phyloP scores from a whole-genome alignment of 495 filamentous ascomycete species.

The Aspergillus wentii region DNA sequence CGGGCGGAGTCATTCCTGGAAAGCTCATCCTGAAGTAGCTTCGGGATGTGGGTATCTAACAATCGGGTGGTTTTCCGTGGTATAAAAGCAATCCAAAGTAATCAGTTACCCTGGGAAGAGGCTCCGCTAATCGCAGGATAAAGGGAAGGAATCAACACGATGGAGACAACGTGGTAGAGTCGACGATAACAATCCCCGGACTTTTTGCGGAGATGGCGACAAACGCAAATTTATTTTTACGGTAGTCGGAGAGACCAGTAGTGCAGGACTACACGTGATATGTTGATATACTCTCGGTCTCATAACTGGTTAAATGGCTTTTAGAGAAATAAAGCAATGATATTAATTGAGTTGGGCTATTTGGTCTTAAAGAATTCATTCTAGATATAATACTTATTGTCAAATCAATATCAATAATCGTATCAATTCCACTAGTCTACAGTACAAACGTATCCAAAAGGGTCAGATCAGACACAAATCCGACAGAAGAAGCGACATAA shows the following conservation, averaged over 20 bases:
- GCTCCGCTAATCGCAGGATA: conserved; percentile 1
- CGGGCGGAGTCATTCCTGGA: conserved; percentile 32
- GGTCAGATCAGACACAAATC: no score
- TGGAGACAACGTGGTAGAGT: no score
- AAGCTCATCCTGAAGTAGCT: conserved; percentile 38
- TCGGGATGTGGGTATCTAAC: background rate
- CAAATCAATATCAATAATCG: no score
- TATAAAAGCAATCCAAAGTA: no score
- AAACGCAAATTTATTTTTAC: conserved; percentile 33
- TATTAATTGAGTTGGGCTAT: no score
- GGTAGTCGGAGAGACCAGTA: conserved; percentile 9
- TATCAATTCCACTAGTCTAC: no score
- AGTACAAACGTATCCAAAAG: no score
- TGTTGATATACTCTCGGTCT: background rate
- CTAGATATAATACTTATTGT: no score
- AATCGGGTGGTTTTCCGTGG: background rate
- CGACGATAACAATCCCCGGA: conserved; percentile 13
- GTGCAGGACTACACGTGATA: conserved; percentile 19
- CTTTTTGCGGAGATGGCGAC: conserved; percentile 29
- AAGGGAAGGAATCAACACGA: background rate
- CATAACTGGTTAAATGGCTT: background rate
- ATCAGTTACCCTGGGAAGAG: conserved; percentile 1
- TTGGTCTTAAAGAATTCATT: no score
- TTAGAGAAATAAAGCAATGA: background rate
- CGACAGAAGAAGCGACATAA: no score